Conservation (phyloP, 495 filamentous ascomycete genomes). For the Aspergillus incahuasiensis region DNA sequence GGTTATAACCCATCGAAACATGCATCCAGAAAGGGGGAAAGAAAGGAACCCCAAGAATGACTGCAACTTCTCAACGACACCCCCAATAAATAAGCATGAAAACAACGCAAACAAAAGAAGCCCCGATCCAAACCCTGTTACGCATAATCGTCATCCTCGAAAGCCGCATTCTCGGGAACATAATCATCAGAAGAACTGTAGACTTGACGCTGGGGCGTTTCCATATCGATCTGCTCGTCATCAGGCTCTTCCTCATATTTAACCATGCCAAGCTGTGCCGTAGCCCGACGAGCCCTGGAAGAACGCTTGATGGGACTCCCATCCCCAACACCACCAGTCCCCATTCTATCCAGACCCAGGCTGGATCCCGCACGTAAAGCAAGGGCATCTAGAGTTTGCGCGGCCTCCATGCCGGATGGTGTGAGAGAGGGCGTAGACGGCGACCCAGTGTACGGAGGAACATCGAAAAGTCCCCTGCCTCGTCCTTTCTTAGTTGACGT, state of each 20-base stretch:
- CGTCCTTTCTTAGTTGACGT: background rate
- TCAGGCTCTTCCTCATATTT: background rate
- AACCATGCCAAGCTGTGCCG: background rate
- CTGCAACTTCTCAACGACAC: no score
- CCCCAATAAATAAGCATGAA: background rate
- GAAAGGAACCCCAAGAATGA: no score
- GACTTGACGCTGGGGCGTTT: background rate
- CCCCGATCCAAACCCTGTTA: background rate
- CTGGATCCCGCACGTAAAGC: background rate
- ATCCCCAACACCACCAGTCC: background rate
- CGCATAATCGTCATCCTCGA: background rate
- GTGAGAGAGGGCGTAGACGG: background rate
- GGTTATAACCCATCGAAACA: no score
- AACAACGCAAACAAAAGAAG: background rate
- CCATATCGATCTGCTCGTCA: conserved; percentile 10
- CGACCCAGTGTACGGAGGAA: background rate
- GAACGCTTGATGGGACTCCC: background rate
- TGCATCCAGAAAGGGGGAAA: no score
- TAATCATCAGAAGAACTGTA: conserved; percentile 19
- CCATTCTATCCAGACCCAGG: background rate
- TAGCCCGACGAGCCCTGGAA: background rate
- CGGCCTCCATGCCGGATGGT: background rate
- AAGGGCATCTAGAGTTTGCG: background rate
- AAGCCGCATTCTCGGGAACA: conserved; percentile 12
- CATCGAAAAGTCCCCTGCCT: background rate